These are phyloP conservation scores for Aspergillus flavus DNA, from an alignment of 2,329 filamentous ascomycete species.

Conservation along the genomic window DNA sequence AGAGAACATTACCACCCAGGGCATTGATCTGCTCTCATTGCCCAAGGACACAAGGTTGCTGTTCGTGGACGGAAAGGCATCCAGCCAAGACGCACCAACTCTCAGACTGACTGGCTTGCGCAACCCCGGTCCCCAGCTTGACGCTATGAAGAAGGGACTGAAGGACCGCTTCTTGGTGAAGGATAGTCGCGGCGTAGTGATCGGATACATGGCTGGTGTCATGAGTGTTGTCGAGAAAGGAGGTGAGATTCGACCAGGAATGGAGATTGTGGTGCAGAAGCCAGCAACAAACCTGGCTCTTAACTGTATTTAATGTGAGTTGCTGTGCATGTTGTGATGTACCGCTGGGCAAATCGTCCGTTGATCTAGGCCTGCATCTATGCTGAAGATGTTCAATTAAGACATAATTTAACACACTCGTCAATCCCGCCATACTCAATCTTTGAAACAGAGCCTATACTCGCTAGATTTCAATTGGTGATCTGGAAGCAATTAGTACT, in stretches of 20 bases:
- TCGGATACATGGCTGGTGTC: slow-evolving; percentile 16
- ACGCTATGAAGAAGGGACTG: slow-evolving; percentile 9
- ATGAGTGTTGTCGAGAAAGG: slow-evolving; percentile 18
- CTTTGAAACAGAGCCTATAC: neutral
- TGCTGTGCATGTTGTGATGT: neutral
- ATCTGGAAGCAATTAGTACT: neutral
- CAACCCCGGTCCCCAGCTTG: slow-evolving; percentile 13
- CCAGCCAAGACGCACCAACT: neutral
- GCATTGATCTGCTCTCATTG: slow-evolving; percentile 12
- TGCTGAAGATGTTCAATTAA: neutral
- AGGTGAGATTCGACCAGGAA: slow-evolving; percentile 14
- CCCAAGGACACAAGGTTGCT: slow-evolving; percentile 8
- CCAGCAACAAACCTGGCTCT: neutral
- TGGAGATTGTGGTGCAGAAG: slow-evolving; percentile 13
- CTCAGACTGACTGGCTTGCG: slow-evolving; percentile 13
- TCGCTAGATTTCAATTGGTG: accelerated
- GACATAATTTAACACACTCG: neutral
- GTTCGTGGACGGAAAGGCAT: slow-evolving; percentile 3
- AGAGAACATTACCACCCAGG: slow-evolving; percentile 17
- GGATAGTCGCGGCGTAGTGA: slow-evolving; percentile 7
- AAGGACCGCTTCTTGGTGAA: slow-evolving; percentile 13
- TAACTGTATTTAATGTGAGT: neutral
- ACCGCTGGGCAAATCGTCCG: too few species aligned
- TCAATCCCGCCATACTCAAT: neutral
- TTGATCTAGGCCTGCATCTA: neutral